A percentile compares a stretch with the other conserved stretches of the same genome.
These are phyloP conservation scores for Avena insularis DNA, from an alignment of 176 grass and related monocot species.

Conservation along the genomic window DNA sequence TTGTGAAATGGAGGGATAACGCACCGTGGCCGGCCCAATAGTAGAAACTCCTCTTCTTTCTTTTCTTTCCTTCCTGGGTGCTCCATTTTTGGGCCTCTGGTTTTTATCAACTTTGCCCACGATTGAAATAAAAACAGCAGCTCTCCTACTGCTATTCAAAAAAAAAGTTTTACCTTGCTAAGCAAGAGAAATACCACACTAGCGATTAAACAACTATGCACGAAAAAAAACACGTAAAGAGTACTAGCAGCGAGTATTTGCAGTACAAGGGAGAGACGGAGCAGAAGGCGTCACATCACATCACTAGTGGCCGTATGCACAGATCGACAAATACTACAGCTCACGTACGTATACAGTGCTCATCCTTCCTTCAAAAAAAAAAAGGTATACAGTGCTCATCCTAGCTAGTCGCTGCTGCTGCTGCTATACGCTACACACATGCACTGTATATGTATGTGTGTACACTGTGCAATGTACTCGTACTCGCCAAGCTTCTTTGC, in stretches of 20 bases:
- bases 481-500: too few relatives aligned
- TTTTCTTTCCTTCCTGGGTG: too few relatives aligned
- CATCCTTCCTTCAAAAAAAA: too few relatives aligned
- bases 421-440: neutral
- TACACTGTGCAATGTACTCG: too few relatives aligned
- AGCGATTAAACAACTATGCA: neutral
- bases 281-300: neutral
- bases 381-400: too few relatives aligned
- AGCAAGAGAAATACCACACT: neutral
- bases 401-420: neutral
- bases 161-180: neutral
- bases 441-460: neutral
- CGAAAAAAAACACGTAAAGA: too few relatives aligned
- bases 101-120: too few relatives aligned
- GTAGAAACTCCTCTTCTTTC: neutral
- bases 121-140: too few relatives aligned
- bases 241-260: too few relatives aligned
- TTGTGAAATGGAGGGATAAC: neutral
- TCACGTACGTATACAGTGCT: too few relatives aligned
- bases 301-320: neutral
- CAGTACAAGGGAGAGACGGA: neutral
- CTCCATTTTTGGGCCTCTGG: too few relatives aligned
- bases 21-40: neutral
- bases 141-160: too few relatives aligned
- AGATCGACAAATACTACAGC: neutral